Percentiles rank a stretch among this genome's conserved stretches.
Evolutionary conservation across 169 alveolate species (phyloP).

Genomic region (Plasmodium adleri): DNA sequence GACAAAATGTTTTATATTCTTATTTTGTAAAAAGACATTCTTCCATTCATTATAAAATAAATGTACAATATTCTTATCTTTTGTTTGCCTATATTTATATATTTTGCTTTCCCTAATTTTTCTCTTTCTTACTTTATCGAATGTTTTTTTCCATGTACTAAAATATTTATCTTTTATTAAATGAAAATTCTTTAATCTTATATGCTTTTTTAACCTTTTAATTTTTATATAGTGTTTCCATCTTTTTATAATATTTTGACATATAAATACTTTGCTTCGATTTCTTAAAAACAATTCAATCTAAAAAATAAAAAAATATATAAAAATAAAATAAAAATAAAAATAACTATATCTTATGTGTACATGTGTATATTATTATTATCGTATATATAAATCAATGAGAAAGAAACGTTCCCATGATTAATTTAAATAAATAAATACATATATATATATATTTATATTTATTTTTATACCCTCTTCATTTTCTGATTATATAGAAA

Average conservation of each 20-base stretch:
- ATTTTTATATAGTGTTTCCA: constrained; percentile 18
- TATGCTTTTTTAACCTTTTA: constrained; percentile 2
- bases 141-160: constrained; percentile 22
- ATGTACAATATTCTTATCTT: constrained; percentile 5
- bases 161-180: constrained; percentile 21
- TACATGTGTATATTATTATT: not conserved
- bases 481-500: constrained; percentile 22
- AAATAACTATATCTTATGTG: not conserved
- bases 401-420: not conserved
- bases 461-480: constrained; percentile 39
- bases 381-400: not conserved
- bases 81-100: constrained; percentile 44
- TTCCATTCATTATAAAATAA: constrained; percentile 19
- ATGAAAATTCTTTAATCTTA: not conserved
- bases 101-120: constrained; percentile 9
- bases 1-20: constrained; percentile 14
- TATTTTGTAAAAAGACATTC: constrained; percentile 9
- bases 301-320: constrained; percentile 1
- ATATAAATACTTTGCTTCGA: constrained; percentile 12
- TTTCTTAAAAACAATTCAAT: constrained; percentile 19
- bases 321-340: not conserved
- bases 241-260: constrained; percentile 22
- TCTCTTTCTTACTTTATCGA: constrained; percentile 44
- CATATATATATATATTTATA: too few relatives aligned
- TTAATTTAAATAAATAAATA: not conserved